A percentile compares a stretch with the other conserved stretches of the same genome.
Conservation (phyloP, 345 rosid genomes). For the Punica granatum region DNA sequence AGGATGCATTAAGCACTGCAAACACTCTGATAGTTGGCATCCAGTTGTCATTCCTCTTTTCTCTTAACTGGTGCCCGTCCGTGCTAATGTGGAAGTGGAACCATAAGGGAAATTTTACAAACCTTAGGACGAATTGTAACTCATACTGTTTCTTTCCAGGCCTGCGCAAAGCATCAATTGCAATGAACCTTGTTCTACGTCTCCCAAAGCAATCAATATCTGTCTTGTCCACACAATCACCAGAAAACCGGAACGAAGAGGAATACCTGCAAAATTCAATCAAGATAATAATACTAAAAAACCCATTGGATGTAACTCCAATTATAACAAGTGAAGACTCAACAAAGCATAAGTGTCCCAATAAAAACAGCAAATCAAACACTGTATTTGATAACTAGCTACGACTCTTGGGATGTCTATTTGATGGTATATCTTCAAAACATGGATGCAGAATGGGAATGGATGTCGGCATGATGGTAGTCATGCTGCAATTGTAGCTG, state of each 20-base stretch:
- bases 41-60: background rate
- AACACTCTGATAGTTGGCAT: background rate
- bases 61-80: background rate
- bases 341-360: background rate
- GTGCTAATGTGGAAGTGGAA: background rate
- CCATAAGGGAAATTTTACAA: background rate
- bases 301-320: slow-evolving; percentile 10
- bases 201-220: slow-evolving; percentile 49
- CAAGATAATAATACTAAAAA: slow-evolving; percentile 3
- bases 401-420: background rate
- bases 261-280: slow-evolving; percentile 62
- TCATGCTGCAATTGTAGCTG: background rate
- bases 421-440: background rate
- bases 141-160: slow-evolving; percentile 57
- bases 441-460: no score
- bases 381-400: no score
- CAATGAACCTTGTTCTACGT: slow-evolving; percentile 57
- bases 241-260: slow-evolving; percentile 79
- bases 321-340: slow-evolving; percentile 3
- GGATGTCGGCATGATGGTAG: no score
- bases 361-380: no score
- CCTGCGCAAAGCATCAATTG: slow-evolving; percentile 73
- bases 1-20: background rate
- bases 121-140: slow-evolving; percentile 53
- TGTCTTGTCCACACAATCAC: slow-evolving; percentile 63